These are phyloP conservation scores for Aspergillus indologenus DNA, from an alignment of 495 filamentous ascomycete genomes.

Conservation along the genomic window DNA sequence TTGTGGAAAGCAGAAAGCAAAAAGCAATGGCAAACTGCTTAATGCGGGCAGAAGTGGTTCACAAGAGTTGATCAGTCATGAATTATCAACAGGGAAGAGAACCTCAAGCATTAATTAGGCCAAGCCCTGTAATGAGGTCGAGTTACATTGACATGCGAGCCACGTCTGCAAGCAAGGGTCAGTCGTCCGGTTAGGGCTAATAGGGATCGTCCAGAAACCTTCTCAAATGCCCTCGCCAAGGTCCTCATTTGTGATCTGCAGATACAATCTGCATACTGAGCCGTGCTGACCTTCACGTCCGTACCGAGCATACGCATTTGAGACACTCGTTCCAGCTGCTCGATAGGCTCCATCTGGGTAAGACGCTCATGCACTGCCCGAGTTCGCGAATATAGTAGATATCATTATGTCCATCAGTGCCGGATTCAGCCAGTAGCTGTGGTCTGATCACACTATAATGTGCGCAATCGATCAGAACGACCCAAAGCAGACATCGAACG, in stretches of 20 bases:
- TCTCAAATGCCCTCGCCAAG: slow-evolving; percentile 41
- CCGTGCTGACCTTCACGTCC: background rate
- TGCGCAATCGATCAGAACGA: background rate
- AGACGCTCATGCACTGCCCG: too few relatives aligned
- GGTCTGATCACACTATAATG: background rate
- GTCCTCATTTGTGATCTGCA: slow-evolving; percentile 20
- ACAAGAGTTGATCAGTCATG: too few relatives aligned
- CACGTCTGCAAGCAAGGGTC: background rate
- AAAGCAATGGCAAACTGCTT: too few relatives aligned
- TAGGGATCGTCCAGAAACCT: slow-evolving; percentile 24
- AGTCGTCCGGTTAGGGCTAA: slow-evolving; percentile 7
- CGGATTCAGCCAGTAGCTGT: background rate
- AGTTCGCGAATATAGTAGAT: too few relatives aligned
- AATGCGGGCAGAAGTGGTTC: too few relatives aligned
- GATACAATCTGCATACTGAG: background rate
- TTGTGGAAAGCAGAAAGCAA: background rate
- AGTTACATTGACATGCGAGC: background rate
- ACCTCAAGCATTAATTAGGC: too few relatives aligned
- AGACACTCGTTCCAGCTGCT: too few relatives aligned
- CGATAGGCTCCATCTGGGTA: too few relatives aligned
- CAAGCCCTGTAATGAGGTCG: too few relatives aligned
- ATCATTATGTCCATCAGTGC: background rate
- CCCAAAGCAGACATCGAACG: background rate
- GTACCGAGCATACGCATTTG: too few relatives aligned
- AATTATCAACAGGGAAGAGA: too few relatives aligned